phyloP scores from a whole-genome alignment of 2,329 filamentous ascomycete genomes.

The Arthroderma sp. region DNA sequence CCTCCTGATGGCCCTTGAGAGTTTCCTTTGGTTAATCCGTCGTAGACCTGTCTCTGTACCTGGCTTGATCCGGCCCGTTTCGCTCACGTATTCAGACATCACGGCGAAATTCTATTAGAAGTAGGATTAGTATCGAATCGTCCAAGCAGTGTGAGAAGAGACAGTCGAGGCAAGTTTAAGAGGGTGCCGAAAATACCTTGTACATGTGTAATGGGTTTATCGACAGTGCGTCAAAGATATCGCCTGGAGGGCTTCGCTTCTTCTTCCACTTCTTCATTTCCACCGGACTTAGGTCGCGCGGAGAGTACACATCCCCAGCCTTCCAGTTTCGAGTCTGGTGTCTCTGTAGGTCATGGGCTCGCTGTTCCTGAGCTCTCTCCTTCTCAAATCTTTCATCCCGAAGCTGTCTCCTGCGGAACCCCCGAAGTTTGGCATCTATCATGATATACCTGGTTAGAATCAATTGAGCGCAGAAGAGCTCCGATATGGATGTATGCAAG shows the following conservation, averaged over 20 bases:
- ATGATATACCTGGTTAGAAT: not conserved
- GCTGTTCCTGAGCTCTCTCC: slow-evolving; percentile 28
- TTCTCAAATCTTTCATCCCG: slow-evolving; percentile 19
- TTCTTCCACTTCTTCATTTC: slow-evolving; percentile 75
- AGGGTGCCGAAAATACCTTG: slow-evolving; percentile 48
- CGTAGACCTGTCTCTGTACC: slow-evolving; percentile 64
- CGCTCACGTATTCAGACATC: slow-evolving; percentile 75
- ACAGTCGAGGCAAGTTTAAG: not conserved
- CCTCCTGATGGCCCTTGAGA: slow-evolving; percentile 83
- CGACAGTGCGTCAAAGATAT: slow-evolving; percentile 68
- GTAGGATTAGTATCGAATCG: not conserved
- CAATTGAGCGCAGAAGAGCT: not conserved
- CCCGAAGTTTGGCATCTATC: slow-evolving; percentile 1
- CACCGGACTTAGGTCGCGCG: slow-evolving; percentile 65
- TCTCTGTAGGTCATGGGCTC: slow-evolving; percentile 26
- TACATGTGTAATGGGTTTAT: slow-evolving; percentile 76
- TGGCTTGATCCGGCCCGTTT: slow-evolving; percentile 74
- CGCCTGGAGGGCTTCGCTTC: slow-evolving; percentile 43
- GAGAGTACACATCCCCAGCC: slow-evolving; percentile 75
- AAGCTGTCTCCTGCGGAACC: not conserved
- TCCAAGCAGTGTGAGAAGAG: not conserved
- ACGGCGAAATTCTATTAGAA: slow-evolving; percentile 70
- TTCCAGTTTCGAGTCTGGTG: slow-evolving; percentile 55
- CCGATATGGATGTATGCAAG: not conserved
- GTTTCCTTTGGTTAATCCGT: slow-evolving; percentile 79